Evolutionary conservation across 2,329 filamentous ascomycete species (phyloP), one percentile per base, ranked within the genome.

Genomic region (Exophiala dermatitidis): DNA sequence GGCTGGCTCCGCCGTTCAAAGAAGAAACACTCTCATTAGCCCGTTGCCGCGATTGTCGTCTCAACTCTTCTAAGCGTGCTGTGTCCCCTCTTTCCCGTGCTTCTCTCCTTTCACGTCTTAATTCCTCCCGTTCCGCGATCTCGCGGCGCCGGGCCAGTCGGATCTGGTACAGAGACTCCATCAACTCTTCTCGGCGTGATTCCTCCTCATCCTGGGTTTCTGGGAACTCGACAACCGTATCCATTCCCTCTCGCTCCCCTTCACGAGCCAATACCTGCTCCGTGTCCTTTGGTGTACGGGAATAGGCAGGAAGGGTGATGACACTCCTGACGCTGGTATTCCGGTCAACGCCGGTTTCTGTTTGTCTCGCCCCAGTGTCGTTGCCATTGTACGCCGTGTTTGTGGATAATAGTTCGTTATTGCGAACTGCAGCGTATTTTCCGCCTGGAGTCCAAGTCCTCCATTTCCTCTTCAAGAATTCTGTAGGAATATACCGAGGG

Each of bases 91-190:
- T 77, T 50, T 76, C 79, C 46, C 87, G 80, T 7, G 90, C 90
- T 59, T 90, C 86, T 31, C 81, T 75, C 30, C 88, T 77, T 53
- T 82, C 75, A 44, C 80, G 77, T 48, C 88, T 77, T n/a, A 87
- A 76, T 59, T 86, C 83, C 61, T 94, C 88, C 3, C 89, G 83
- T 58, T 93, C 89, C 3, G 82, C 81, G 37, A 85, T 77, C 67
- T 94, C 86, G 52, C 81, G 77, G 48, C 90, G 81, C 50, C 93
- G 81, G 12, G 88, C 83, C 8, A 87, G 67, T 8, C 93, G 84
- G 54, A 97, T 91, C 68, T 95, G 89, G 68, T 95, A 97, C 38
- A 97, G 71, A 0, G 87, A 82, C 58, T 93, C 87, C 93, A 97
- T 97, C 68, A 96, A 88, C 30, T 88, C 82, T 59, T 97, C 90